Percentiles rank a stretch among this genome's conserved stretches.
Evolutionary conservation across 129 eudicot genomes (phyloP).

Genomic region (Flaveria sonorensis): DNA sequence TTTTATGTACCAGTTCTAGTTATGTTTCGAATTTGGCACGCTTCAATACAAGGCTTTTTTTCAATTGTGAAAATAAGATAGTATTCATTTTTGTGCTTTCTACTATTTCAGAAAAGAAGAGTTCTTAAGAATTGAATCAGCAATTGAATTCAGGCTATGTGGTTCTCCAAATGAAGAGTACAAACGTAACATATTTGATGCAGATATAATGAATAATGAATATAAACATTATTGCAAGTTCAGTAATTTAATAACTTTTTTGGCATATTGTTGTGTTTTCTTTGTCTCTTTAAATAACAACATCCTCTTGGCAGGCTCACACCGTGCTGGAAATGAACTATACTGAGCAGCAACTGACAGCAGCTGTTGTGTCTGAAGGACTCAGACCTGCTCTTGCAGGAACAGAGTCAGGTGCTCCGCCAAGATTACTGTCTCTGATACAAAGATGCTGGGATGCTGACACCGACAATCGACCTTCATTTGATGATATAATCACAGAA

Average conservation of each 20-base stretch:
- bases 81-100: neutral
- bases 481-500: constrained; percentile 65
- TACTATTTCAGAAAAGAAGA: neutral
- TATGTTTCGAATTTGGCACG: neutral
- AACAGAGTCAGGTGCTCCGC: constrained; percentile 49
- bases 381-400: constrained; percentile 84
- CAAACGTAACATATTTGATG: neutral
- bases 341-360: constrained; percentile 87
- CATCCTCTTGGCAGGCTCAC: constrained; percentile 71
- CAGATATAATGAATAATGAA: neutral
- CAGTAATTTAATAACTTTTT: neutral
- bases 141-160: constrained; percentile 3
- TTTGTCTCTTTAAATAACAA: constrained; percentile 5
- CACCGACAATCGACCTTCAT: constrained; percentile 71
- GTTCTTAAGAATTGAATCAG: neutral
- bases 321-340: constrained; percentile 97
- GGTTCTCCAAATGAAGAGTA: constrained; percentile 13
- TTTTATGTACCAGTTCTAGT: neutral
- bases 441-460: constrained; percentile 78
- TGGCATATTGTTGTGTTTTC: neutral
- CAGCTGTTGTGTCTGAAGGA: constrained; percentile 85
- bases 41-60: neutral
- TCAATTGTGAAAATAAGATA: neutral
- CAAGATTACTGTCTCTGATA: constrained; percentile 57
- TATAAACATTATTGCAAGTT: neutral